Conservation (phyloP, 345 rosid species). For the Jatropha curcas region DNA sequence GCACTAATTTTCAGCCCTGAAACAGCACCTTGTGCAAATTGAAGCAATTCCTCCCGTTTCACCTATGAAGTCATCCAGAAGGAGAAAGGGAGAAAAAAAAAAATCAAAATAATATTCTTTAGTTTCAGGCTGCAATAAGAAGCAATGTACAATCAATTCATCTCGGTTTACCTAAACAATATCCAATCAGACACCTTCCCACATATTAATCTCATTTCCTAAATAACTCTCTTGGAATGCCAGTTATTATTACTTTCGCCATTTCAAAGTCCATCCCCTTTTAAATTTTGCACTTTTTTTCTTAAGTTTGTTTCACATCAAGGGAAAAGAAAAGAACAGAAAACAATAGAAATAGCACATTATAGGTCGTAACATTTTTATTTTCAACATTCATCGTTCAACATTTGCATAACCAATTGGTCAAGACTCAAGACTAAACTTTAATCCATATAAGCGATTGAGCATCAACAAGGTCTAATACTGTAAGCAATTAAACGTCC, state of each 20-base stretch:
- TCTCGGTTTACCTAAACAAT: neutral
- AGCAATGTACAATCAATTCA: neutral
- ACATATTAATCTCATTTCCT: neutral
- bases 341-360: neutral
- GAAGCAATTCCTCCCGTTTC: conserved; percentile 95
- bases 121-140: conserved; percentile 2
- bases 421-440: neutral
- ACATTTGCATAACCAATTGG: conserved; percentile 1
- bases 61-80: conserved; percentile 46
- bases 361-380: neutral
- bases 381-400: neutral
- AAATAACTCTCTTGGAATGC: neutral
- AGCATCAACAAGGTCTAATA: neutral
- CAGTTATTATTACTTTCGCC: neutral
- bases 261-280: neutral
- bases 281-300: neutral
- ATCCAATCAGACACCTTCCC: neutral
- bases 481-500: neutral
- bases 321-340: neutral
- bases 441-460: neutral
- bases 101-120: conserved; percentile 23
- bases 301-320: neutral
- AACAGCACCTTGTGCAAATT: conserved; percentile 83
- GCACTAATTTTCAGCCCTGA: conserved; percentile 80
- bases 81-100: neutral